Evolutionary conservation across 2,329 filamentous ascomycete species (phyloP).

Genomic region (Exophiala oligosperma): DNA sequence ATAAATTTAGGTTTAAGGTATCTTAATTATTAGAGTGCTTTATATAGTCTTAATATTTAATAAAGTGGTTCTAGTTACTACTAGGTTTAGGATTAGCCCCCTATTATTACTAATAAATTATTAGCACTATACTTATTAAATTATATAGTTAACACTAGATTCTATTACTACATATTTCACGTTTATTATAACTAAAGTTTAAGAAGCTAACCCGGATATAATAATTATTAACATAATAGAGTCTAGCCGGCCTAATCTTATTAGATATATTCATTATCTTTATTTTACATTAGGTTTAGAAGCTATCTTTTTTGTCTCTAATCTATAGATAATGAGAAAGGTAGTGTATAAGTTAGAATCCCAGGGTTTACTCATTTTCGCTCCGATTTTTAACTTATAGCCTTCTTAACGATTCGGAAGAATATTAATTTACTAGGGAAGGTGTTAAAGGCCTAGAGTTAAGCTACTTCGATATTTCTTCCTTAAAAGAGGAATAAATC

Average conservation of each 20-base stretch:
- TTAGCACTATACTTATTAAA: conserved; percentile 48
- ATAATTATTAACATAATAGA: conserved; percentile 68
- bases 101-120: conserved; percentile 62
- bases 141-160: conserved; percentile 68
- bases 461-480: not conserved
- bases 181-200: conserved; percentile 57
- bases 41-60: conserved; percentile 67
- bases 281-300: conserved; percentile 53
- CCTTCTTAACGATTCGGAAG: not conserved
- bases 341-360: conserved; percentile 69
- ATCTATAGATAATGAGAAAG: conserved; percentile 65
- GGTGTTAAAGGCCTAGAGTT: not conserved
- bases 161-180: conserved; percentile 65
- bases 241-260: conserved; percentile 61
- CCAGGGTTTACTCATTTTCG: conserved; percentile 66
- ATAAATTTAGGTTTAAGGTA: conserved; percentile 66
- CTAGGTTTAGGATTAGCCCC: conserved; percentile 72
- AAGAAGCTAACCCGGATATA: conserved; percentile 59
- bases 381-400: conserved; percentile 69
- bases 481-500: not conserved
- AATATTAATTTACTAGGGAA: not conserved
- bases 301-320: conserved; percentile 73
- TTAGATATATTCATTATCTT: conserved; percentile 56
- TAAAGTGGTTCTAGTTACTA: conserved; percentile 66
- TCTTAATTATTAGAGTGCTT: conserved; percentile 67